phyloP scores from a whole-genome alignment of 139 green algal species.

The Diplosphaera chodatii region DNA sequence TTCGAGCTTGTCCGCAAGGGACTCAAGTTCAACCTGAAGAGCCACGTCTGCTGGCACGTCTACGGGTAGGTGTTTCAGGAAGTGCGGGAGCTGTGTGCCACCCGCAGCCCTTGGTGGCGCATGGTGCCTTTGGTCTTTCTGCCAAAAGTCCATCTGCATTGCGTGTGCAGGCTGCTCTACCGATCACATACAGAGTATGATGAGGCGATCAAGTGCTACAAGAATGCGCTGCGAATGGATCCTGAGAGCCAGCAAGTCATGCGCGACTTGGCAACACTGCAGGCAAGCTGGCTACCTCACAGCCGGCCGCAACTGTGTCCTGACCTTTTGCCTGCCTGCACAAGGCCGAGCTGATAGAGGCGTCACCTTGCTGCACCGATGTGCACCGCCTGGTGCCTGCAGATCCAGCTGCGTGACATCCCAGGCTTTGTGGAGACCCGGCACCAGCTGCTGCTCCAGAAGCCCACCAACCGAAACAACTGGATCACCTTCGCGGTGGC shows the following conservation, averaged over 20 bases:
- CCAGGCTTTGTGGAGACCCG: slow-evolving; percentile 87
- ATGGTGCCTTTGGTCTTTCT: too few relatives aligned
- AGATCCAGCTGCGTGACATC: slow-evolving; percentile 92
- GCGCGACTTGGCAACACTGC: slow-evolving; percentile 81
- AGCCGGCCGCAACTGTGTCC: too few relatives aligned
- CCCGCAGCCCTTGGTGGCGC: too few relatives aligned
- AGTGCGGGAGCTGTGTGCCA: too few relatives aligned
- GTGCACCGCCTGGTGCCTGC: too few relatives aligned
- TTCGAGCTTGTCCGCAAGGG: slow-evolving; percentile 89
- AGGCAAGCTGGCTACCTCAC: slow-evolving; percentile 38
- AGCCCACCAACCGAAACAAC: slow-evolving; percentile 72
- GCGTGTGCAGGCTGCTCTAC: slow-evolving; percentile 83
- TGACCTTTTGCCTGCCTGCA: too few relatives aligned
- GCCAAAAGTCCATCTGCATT: too few relatives aligned
- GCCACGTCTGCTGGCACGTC: slow-evolving; percentile 98
- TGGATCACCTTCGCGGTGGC: slow-evolving; percentile 90
- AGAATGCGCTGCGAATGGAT: slow-evolving; percentile 90
- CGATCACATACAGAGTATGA: slow-evolving; percentile 88
- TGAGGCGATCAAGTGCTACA: slow-evolving; percentile 99
- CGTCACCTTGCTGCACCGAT: too few relatives aligned
- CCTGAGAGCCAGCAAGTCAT: slow-evolving; percentile 91
- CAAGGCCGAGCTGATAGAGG: too few relatives aligned
- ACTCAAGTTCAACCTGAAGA: slow-evolving; percentile 80
- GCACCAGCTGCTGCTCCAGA: slow-evolving; percentile 75
- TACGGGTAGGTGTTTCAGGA: slow-evolving; percentile 82